phyloP scores from a whole-genome alignment of 176 grass and related monocot genomes.

The Poa annua region DNA sequence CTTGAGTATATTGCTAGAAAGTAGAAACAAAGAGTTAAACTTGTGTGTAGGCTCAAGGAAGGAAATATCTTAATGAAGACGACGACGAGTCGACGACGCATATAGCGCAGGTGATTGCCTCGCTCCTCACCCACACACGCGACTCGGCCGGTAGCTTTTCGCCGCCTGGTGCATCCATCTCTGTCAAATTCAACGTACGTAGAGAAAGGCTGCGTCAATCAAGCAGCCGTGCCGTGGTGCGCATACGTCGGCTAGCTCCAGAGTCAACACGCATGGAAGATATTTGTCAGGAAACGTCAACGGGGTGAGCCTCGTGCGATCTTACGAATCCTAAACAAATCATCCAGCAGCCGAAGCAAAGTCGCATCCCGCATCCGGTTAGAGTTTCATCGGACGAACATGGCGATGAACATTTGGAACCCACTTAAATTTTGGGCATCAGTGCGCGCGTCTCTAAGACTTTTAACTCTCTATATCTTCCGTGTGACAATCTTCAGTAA shows the following conservation, averaged over 20 bases:
- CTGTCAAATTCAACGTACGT: conserved; percentile 31
- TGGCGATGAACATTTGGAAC: background rate
- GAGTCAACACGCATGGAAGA: conserved; percentile 37
- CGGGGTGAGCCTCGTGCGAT: background rate
- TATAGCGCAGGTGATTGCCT: conserved; percentile 30
- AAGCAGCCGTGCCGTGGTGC: background rate
- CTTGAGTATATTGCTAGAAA: no score
- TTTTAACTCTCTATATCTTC: no score
- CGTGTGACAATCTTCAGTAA: no score
- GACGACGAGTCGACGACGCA: background rate
- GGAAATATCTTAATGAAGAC: no score
- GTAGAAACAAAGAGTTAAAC: no score
- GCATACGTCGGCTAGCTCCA: background rate
- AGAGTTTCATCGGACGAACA: background rate
- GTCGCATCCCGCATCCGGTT: background rate
- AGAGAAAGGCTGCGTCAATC: conserved; percentile 32
- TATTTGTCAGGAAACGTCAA: conserved; percentile 44
- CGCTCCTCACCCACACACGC: background rate
- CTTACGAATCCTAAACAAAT: conserved; percentile 4
- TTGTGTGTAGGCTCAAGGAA: no score
- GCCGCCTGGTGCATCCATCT: background rate
- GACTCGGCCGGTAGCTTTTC: conserved; percentile 27
- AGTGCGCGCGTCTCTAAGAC: no score
- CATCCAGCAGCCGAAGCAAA: background rate
- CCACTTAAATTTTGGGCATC: no score